phyloP scores from a whole-genome alignment of 345 rosid genomes.

The Moringa oleifera region DNA sequence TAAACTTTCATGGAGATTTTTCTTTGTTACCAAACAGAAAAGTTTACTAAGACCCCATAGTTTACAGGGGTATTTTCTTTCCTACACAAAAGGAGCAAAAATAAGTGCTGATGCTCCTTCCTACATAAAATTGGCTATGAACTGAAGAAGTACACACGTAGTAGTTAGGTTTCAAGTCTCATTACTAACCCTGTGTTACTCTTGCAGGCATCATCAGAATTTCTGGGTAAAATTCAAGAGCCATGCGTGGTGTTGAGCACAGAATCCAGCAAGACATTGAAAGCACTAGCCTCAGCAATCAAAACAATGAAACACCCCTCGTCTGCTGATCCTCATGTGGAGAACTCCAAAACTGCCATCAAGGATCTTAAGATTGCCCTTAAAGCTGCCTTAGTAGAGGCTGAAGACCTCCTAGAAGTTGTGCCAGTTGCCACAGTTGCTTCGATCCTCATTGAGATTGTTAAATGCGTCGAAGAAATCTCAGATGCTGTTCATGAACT shows the following conservation, averaged over 20 bases:
- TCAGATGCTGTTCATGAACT: conserved; percentile 48
- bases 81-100: neutral
- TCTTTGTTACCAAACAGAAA: no score
- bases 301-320: conserved; percentile 44
- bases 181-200: no score
- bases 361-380: conserved; percentile 36
- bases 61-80: neutral
- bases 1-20: no score
- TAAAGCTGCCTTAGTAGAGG: conserved; percentile 23
- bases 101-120: neutral
- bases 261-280: conserved; percentile 54
- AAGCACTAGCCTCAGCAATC: conserved; percentile 47
- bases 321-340: conserved; percentile 32
- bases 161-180: no score
- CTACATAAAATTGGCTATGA: no score
- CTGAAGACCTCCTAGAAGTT: conserved; percentile 34
- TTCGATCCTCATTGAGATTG: conserved; percentile 48
- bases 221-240: conserved; percentile 37
- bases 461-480: conserved; percentile 40
- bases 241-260: conserved; percentile 35
- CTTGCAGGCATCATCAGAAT: conserved; percentile 47
- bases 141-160: no score
- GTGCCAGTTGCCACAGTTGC: conserved; percentile 56
- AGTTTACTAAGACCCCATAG: neutral
- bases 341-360: conserved; percentile 46